Evolutionary conservation across 2,329 filamentous ascomycete species (phyloP).

Genomic region (Camillea tinctor): DNA sequence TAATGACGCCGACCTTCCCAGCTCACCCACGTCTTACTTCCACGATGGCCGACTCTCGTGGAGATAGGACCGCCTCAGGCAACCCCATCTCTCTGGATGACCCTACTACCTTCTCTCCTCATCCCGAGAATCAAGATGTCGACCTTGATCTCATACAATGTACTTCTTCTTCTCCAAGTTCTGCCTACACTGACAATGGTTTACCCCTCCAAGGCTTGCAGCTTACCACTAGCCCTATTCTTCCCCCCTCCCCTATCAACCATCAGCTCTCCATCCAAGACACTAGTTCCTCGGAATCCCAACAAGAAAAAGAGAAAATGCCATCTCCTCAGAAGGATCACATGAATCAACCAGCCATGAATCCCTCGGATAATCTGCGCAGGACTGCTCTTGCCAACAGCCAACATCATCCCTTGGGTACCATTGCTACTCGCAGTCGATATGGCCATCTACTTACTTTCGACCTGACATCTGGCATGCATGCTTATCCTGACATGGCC

Average conservation of each 20-base stretch:
- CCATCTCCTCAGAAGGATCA: neutral
- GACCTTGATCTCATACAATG: neutral
- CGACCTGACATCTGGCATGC: neutral
- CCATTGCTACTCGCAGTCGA: neutral
- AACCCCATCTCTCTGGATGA: neutral
- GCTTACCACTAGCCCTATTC: neutral
- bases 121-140: neutral
- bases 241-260: neutral
- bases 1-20: neutral
- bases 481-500: neutral
- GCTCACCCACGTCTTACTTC: neutral
- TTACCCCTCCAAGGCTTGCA: neutral
- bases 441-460: neutral
- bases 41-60: neutral
- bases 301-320: neutral
- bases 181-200: neutral
- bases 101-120: neutral
- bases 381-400: neutral
- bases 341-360: neutral
- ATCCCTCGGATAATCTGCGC: neutral
- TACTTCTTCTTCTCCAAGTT: neutral
- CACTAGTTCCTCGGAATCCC: neutral
- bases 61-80: neutral
- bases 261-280: neutral
- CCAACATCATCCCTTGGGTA: neutral